phyloP scores from a whole-genome alignment of 176 grass and related monocot species.

The Poa annua region DNA sequence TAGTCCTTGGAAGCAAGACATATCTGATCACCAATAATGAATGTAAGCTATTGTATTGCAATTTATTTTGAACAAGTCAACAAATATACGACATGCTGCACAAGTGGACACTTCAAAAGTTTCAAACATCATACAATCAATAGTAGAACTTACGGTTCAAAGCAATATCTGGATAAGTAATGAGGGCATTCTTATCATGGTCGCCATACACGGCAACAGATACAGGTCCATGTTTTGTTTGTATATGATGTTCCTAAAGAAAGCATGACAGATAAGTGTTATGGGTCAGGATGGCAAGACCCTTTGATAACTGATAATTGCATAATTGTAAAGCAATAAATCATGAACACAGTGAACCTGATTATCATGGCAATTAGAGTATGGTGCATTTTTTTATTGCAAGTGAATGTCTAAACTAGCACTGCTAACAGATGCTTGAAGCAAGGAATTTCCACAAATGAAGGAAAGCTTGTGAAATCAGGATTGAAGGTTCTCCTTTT shows the following conservation, averaged over 20 bases:
- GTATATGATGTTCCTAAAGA: slow-evolving; percentile 89
- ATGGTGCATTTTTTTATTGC: slow-evolving; percentile 9
- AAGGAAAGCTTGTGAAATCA: slow-evolving; percentile 36
- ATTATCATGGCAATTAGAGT: neutral
- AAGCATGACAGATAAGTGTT: slow-evolving; percentile 20
- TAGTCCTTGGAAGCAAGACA: slow-evolving; percentile 98
- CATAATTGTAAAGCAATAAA: slow-evolving; percentile 5
- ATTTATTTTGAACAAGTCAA: slow-evolving; percentile 23
- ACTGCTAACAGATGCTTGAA: slow-evolving; percentile 14
- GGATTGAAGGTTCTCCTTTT: slow-evolving; percentile 2
- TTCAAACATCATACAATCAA: slow-evolving; percentile 2
- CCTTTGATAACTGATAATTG: slow-evolving; percentile 14
- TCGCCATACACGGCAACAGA: slow-evolving; percentile 86
- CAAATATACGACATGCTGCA: neutral
- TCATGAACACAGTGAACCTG: neutral
- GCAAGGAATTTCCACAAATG: slow-evolving; percentile 21
- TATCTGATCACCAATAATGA: slow-evolving; percentile 73
- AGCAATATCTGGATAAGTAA: slow-evolving; percentile 89
- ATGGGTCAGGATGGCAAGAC: slow-evolving; percentile 7
- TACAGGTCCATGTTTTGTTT: slow-evolving; percentile 83
- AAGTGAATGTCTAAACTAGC: slow-evolving; percentile 16
- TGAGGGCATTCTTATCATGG: slow-evolving; percentile 77
- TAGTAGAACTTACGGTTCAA: slow-evolving; percentile 64
- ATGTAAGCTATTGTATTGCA: neutral
- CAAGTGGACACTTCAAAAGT: neutral